phyloP scores from a whole-genome alignment of 257 asterid genomes.

The Sherardia arvensis region DNA sequence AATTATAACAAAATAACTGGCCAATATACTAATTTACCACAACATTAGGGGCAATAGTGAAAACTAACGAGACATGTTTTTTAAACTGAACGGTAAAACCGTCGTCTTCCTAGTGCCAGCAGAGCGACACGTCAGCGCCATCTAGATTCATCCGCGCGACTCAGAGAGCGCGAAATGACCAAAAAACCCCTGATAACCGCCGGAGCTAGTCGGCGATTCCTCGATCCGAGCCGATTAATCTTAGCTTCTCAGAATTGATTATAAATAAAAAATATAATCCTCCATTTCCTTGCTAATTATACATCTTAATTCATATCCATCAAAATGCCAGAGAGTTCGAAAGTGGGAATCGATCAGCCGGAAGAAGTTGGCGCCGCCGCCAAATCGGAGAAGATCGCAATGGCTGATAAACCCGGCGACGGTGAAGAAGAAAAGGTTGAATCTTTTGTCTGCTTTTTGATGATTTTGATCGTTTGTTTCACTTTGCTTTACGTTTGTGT shows the following conservation, averaged over 20 bases:
- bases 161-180: neutral
- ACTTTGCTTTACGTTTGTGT: slow-evolving; percentile 4
- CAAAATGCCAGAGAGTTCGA: slow-evolving; percentile 39
- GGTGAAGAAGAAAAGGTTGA: slow-evolving; percentile 54
- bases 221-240: neutral
- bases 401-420: slow-evolving; percentile 50
- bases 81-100: slow-evolving; percentile 7
- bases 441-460: neutral
- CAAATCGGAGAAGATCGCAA: slow-evolving; percentile 46
- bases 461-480: neutral
- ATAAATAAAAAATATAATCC: neutral
- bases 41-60: neutral
- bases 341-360: slow-evolving; percentile 16
- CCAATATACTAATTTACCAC: neutral
- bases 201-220: neutral
- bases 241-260: neutral
- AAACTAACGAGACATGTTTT: neutral
- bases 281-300: neutral
- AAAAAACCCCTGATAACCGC: neutral
- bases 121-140: slow-evolving; percentile 3
- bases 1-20: neutral
- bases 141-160: neutral
- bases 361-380: slow-evolving; percentile 34
- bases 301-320: neutral
- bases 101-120: neutral